Base-by-base conservation (phyloP, 2,329 filamentous ascomycete genomes). In the Neocucurbitaria cava region DNA sequence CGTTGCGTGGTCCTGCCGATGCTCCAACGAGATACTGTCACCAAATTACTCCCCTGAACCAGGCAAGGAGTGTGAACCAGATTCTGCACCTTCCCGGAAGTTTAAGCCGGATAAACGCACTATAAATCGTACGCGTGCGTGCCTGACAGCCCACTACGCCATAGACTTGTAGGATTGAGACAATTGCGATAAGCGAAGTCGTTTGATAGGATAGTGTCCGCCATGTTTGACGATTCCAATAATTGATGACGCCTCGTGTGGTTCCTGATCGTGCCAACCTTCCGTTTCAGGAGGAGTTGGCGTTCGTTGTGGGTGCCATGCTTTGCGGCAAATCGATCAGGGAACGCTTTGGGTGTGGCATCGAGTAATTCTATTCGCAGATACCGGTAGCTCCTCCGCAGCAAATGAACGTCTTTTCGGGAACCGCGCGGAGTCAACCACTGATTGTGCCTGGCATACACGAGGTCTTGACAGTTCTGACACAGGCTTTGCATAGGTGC, bases 101-200 rank as follows among this genome's bases (percentile, higher is more conserved):
- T 20, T 17, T 43, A 43, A n/a, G n/a, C n/a, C 13, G 40, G 23
- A 42, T 13, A 39, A 6, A 42, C 15, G 23, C 23, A 42, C 13
- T 28, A n/a, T 13, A 13, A 21, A 41, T 41, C 40, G 41, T 28
- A 21, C 24, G 23, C n/a, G 10, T 17, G 24, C 42, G 36, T 41
- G 36, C 36, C 36, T 48, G 46, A 31, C 31, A 40, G 46, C 35
- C 35, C 20, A 20, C 23, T 49, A 30, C 46, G 46, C 36, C 35
- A 41, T 40, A 18, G 23, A 40, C 24, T 15, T 23, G 20, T 28
- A 36, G 45, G 24, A 28, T 38, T 24, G 30, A 18, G 33, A 39
- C 20, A n/a, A 26, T 24, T 18, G 33, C 47, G 54, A 59, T 54
- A 59, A 49, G 57, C 57, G 57, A 59, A 36, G 23, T 10, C 40